Conservation (phyloP, 1,139 yeast genomes). For the Geotrichum phurueaensis region DNA sequence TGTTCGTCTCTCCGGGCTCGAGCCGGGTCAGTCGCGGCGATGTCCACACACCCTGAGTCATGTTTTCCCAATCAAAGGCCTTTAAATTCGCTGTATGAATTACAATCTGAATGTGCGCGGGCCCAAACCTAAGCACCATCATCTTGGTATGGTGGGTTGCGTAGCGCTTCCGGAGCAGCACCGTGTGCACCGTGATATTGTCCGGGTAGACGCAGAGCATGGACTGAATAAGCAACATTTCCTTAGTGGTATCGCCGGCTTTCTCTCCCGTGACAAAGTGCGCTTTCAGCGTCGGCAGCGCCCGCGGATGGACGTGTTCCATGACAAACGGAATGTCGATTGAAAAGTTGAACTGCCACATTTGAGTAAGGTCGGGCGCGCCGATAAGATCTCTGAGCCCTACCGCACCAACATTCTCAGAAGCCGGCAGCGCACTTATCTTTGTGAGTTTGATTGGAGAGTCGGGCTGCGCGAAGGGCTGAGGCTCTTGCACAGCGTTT, state of each 20-base stretch:
- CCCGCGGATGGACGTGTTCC: slow-evolving; percentile 22
- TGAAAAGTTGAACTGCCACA: slow-evolving; percentile 33
- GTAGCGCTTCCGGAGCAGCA: slow-evolving; percentile 23
- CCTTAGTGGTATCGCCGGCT: slow-evolving; percentile 9
- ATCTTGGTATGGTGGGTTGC: slow-evolving; percentile 36
- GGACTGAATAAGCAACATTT: not conserved
- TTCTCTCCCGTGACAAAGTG: slow-evolving; percentile 28
- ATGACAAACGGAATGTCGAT: slow-evolving; percentile 28
- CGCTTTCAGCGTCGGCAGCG: slow-evolving; percentile 21
- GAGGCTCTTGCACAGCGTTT: not conserved
- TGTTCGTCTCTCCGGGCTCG: not conserved
- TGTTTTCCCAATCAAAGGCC: slow-evolving; percentile 32
- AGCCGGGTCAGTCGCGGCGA: slow-evolving; percentile 24
- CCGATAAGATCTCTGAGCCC: slow-evolving; percentile 23
- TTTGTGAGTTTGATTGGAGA: slow-evolving; percentile 20
- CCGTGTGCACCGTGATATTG: slow-evolving; percentile 24
- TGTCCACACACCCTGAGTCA: slow-evolving; percentile 34
- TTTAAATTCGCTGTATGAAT: slow-evolving; percentile 36
- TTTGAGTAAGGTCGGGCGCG: slow-evolving; percentile 14
- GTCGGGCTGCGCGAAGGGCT: not conserved
- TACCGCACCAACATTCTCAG: slow-evolving; percentile 22
- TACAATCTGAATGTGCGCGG: slow-evolving; percentile 27
- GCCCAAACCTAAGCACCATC: slow-evolving; percentile 31
- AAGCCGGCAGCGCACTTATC: slow-evolving; percentile 19
- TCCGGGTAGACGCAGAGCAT: slow-evolving; percentile 14